Percentiles rank a stretch among this genome's conserved stretches.
Evolutionary conservation across 2,329 filamentous ascomycete genomes (phyloP).

Genomic region (Fusarium drepaniforme): DNA sequence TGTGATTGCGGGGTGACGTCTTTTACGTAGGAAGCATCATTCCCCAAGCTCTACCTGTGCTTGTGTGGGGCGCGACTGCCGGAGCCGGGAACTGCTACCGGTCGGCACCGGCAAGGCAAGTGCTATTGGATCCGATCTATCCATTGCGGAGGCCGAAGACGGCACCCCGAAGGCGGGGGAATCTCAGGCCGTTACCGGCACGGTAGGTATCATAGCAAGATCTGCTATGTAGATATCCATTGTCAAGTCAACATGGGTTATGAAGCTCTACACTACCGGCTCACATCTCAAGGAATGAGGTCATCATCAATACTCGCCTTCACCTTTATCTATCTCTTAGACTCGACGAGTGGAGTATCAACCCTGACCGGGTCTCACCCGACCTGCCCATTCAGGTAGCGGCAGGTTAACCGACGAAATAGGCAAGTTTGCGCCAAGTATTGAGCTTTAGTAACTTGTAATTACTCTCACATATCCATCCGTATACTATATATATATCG

Average conservation of each 20-base stretch:
- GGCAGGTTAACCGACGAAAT: neutral
- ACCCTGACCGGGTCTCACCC: neutral
- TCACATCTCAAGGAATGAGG: neutral
- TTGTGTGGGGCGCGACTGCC: slow-evolving; percentile 39
- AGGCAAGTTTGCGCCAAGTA: slow-evolving; percentile 16
- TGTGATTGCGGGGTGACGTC: slow-evolving; percentile 43
- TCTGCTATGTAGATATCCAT: neutral
- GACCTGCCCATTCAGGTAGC: neutral
- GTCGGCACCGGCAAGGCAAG: slow-evolving; percentile 9
- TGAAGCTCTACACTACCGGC: neutral
- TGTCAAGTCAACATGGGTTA: neutral
- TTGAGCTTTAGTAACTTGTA: neutral
- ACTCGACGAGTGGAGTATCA: neutral
- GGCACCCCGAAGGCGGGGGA: neutral
- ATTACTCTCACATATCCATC: slow-evolving; percentile 1
- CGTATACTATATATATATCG: neutral
- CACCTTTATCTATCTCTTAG: neutral
- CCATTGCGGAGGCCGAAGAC: neutral
- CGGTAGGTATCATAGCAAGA: neutral
- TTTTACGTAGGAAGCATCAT: slow-evolving; percentile 27
- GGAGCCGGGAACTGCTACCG: slow-evolving; percentile 36
- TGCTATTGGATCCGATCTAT: neutral
- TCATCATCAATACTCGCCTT: neutral
- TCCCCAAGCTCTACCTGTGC: slow-evolving; percentile 6
- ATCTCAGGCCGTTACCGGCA: neutral